Conservation (phyloP, 208 protist genomes). For the Acanthamoeba sp. region DNA sequence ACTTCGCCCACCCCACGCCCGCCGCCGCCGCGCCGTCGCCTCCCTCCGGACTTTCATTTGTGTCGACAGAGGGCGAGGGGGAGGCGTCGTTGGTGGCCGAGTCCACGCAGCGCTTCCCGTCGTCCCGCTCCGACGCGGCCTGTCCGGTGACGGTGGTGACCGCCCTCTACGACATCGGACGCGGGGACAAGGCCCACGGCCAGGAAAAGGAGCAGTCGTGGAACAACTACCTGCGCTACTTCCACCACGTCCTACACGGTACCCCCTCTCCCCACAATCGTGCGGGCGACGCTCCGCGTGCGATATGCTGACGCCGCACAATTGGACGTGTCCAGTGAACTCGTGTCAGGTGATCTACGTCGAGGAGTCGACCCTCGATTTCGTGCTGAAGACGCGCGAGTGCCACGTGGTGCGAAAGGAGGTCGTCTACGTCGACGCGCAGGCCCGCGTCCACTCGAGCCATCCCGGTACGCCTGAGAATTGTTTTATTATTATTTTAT, state of each 20-base stretch:
- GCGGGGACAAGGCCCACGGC: neutral
- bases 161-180: constrained; percentile 41
- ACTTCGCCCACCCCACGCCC: neutral
- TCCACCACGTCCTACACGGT: constrained; percentile 43
- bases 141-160: constrained; percentile 32
- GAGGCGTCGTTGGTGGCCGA: neutral
- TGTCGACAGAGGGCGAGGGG: too few species aligned
- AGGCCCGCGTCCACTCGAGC: neutral
- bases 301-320: too few species aligned
- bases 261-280: neutral
- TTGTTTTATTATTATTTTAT: neutral
- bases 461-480: neutral
- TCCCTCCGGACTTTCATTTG: neutral
- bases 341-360: constrained; percentile 46
- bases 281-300: too few species aligned
- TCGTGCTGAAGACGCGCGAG: constrained; percentile 5
- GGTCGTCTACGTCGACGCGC: neutral
- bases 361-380: neutral
- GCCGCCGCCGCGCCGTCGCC: neutral
- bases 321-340: too few species aligned
- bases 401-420: neutral
- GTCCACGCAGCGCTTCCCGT: neutral
- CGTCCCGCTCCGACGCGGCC: neutral
- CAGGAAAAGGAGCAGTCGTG: constrained; percentile 39
- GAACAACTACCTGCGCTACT: constrained; percentile 17